Conservation (phyloP, 2,329 filamentous ascomycete species). For the Sporothrix pseudoabietina region DNA sequence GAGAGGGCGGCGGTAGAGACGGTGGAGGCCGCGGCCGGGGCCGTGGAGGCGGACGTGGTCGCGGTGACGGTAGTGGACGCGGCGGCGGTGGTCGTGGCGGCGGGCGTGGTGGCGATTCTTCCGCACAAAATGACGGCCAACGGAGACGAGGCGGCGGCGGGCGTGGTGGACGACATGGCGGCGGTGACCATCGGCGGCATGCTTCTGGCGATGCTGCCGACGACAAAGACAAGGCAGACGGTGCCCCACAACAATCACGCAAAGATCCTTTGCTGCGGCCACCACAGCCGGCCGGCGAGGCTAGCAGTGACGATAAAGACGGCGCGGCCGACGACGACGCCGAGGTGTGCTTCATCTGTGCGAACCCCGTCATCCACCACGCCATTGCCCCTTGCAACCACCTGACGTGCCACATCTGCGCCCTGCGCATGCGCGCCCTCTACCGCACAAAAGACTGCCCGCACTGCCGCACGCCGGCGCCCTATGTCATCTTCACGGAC, state of each 20-base stretch:
- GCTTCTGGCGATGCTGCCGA: slow-evolving; percentile 6
- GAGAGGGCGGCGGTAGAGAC: slow-evolving; percentile 35
- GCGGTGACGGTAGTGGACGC: slow-evolving; percentile 19
- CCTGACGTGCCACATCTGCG: slow-evolving; percentile 94
- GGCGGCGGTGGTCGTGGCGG: slow-evolving; percentile 42
- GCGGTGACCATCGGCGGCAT: slow-evolving; percentile 2
- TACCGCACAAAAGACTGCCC: slow-evolving; percentile 97
- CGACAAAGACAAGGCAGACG: neutral
- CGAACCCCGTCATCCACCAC: slow-evolving; percentile 83
- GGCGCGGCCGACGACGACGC: slow-evolving; percentile 52
- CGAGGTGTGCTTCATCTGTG: slow-evolving; percentile 97
- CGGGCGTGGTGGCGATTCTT: slow-evolving; percentile 8
- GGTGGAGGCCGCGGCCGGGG: slow-evolving; percentile 40
- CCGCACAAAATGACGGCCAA: neutral
- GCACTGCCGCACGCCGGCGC: slow-evolving; percentile 81
- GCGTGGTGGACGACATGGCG: slow-evolving; percentile 4
- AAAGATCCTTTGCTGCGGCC: slow-evolving; percentile 21
- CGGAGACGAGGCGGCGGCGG: neutral
- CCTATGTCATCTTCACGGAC: slow-evolving; percentile 90
- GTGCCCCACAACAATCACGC: slow-evolving; percentile 5
- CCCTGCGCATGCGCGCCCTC: slow-evolving; percentile 83
- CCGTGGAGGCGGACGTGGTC: slow-evolving; percentile 39
- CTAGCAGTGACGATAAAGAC: slow-evolving; percentile 24
- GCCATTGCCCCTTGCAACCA: slow-evolving; percentile 94
- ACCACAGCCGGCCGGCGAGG: slow-evolving; percentile 18